Evolutionary conservation across 345 rosid species (phyloP), one percentile per base, ranked within the genome.

Genomic region (Arabis hirsuta): DNA sequence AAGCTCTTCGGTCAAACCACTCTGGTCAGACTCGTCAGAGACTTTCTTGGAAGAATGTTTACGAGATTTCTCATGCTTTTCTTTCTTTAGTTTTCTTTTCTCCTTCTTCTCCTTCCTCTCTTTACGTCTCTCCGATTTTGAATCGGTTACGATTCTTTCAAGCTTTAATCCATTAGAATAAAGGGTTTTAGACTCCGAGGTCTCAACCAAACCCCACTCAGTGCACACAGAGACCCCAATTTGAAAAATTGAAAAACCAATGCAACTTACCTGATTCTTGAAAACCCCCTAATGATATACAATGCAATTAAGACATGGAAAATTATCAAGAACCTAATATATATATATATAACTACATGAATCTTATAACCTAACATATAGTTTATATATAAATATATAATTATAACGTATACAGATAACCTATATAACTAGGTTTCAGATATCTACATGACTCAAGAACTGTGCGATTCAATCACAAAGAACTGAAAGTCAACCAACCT

Each of bases 401-500:
- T 22, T 22, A 22, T 22, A 22, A 22, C 24, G 24, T 22, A 22
- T 22, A 22, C 22, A 22, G 22, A 22, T 22, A n/a, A 22, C 22
- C 1, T 22, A 22, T 22, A 22, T 1, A 22, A 22, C 24, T 22
- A 22, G 24, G 24, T 22, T 22, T 22, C 24, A 22, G 24, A 22
- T 22, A 22, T 34, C 38, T 0, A 34, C 38, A 34, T 29, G 24
- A 32, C 3, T 46, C 6, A 5, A 24, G 24, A 58, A 6, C 9
- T 44, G 12, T 9, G 3, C 9, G 11, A 9, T 16, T 52, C 34
- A 51, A 72, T 61, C 3, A 27, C 6, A 34, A 34, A n/a, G 3
- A 26, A 47, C 9, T 4, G 12, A 5, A 73, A 60, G 38, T 79
- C 77, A 82, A 85, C 96, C 59, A 87, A 89, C 92, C 96, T 89